phyloP scores from a whole-genome alignment of 495 filamentous ascomycete genomes.

The Neurospora sp. region DNA sequence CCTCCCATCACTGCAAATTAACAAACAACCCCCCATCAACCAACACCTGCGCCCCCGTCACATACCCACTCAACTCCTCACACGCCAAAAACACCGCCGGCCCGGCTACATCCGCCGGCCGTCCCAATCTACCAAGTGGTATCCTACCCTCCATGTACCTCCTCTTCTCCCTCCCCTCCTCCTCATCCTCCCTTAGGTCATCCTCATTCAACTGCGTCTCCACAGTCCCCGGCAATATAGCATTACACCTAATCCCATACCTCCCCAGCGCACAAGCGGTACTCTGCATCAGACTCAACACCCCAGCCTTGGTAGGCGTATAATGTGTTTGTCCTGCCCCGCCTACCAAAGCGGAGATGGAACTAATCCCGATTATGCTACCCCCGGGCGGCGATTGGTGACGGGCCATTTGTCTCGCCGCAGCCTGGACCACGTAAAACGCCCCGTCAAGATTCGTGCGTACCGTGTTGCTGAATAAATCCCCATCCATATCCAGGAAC shows the following conservation, averaged over 20 bases:
- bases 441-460: conserved; percentile 75
- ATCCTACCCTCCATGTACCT: conserved; percentile 78
- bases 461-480: conserved; percentile 55
- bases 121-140: conserved; percentile 64
- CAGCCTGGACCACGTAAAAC: conserved; percentile 77
- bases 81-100: conserved; percentile 82
- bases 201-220: conserved; percentile 79
- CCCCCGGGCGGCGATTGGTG: conserved; percentile 52
- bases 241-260: conserved; percentile 74
- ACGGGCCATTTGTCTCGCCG: conserved; percentile 65
- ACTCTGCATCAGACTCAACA: conserved; percentile 76
- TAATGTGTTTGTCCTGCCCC: conserved; percentile 76
- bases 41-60: conserved; percentile 73
- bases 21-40: conserved; percentile 73
- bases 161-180: conserved; percentile 42
- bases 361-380: conserved; percentile 64
- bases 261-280: conserved; percentile 67
- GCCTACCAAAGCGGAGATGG: conserved; percentile 78
- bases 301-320: conserved; percentile 83
- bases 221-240: conserved; percentile 76
- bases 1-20: conserved; percentile 39
- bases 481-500: conserved; percentile 58
- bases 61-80: conserved; percentile 65
- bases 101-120: conserved; percentile 59
- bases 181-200: too few relatives aligned